Evolutionary conservation across 2,329 filamentous ascomycete genomes (phyloP).

Genomic region (Volutella citrinella): DNA sequence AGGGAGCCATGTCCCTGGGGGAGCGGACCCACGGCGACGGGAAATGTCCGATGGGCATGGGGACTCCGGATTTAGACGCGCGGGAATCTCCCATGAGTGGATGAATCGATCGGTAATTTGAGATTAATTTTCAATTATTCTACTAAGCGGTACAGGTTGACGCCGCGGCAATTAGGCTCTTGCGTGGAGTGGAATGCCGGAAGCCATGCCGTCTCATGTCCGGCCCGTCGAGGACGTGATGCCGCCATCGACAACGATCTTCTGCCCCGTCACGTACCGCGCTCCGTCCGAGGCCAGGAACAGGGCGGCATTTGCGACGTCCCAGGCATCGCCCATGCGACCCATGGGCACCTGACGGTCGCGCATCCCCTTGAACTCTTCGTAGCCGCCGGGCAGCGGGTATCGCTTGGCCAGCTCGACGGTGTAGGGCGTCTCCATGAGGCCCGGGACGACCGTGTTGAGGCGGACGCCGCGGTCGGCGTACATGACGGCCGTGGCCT

Average conservation of each 20-base stretch:
- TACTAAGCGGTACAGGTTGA: no score
- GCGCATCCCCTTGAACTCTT: constrained; percentile 48
- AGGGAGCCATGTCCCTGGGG: no score
- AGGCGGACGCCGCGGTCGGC: constrained; percentile 44
- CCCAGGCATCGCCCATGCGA: constrained; percentile 56
- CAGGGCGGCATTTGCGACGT: constrained; percentile 54
- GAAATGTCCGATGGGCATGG: no score
- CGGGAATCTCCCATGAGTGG: no score
- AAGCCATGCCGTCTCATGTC: no score
- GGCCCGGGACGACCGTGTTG: constrained; percentile 54
- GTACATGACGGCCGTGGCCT: constrained; percentile 49
- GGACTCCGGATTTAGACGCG: no score
- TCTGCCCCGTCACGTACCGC: constrained; percentile 57
- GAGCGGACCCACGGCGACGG: no score
- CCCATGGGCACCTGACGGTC: constrained; percentile 57
- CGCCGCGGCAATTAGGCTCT: no score
- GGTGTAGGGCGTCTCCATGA: constrained; percentile 55
- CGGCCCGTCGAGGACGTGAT: constrained; percentile 38
- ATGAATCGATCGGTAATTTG: no score
- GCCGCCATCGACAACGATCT: constrained; percentile 48
- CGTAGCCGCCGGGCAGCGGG: constrained; percentile 41
- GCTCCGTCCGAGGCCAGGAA: constrained; percentile 59
- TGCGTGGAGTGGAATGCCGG: no score
- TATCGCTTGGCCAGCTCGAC: constrained; percentile 42
- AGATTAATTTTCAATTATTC: no score